phyloP scores from a whole-genome alignment of 352 stramenopile genomes.

The Hyphochytrium catenoides region DNA sequence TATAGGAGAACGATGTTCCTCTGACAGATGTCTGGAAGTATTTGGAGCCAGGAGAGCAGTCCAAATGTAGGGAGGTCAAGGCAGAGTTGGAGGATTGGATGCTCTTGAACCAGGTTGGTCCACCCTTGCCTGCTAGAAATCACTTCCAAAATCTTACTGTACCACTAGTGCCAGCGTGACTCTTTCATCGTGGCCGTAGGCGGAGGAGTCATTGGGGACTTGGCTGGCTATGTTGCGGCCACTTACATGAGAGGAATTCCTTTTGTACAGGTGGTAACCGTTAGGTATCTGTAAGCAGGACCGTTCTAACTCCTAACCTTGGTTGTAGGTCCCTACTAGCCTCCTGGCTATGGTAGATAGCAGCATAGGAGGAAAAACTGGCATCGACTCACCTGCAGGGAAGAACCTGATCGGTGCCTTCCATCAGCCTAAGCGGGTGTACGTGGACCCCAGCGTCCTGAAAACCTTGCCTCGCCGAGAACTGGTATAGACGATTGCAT shows the following conservation, averaged over 20 bases:
- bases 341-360: conserved; percentile 97
- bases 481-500: too few relatives aligned
- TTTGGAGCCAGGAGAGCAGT: conserved; percentile 35
- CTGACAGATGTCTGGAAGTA: conserved; percentile 12
- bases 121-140: too few relatives aligned
- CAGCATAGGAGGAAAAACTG: conserved; percentile 92
- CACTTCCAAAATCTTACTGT: too few relatives aligned
- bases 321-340: conserved; percentile 86
- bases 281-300: conserved; percentile 2
- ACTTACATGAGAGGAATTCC: conserved; percentile 88
- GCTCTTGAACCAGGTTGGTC: conserved; percentile 42
- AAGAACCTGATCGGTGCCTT: conserved; percentile 98
- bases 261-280: conserved; percentile 29
- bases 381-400: conserved; percentile 79
- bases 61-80: conserved; percentile 50
- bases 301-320: conserved; percentile 2
- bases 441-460: conserved; percentile 80
- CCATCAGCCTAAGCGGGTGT: conserved; percentile 90
- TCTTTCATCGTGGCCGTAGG: conserved; percentile 65
- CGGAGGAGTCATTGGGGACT: conserved; percentile 91
- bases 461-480: conserved; percentile 85
- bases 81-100: conserved; percentile 46
- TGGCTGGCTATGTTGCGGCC: conserved; percentile 88
- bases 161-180: conserved; percentile 51
- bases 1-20: conserved; percentile 10